A percentile compares a stretch with the other conserved stretches of the same genome.
Evolutionary conservation across 192 early-diverging fungal species (phyloP).

Genomic region (Mortierella alpina): DNA sequence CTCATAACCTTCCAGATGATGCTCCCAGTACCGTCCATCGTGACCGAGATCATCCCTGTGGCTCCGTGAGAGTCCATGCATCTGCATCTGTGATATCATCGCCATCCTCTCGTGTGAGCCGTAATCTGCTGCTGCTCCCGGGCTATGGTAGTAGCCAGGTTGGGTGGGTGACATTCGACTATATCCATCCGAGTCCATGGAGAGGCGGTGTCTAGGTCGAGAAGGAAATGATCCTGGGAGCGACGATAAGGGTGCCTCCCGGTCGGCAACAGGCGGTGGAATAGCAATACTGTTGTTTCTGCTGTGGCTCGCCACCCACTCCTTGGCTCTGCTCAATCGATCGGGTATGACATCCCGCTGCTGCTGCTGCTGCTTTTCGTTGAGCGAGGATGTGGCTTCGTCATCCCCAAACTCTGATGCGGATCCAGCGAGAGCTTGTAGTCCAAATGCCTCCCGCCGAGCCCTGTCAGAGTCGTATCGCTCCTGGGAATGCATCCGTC

Average conservation of each 20-base stretch:
- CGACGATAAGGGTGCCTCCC: slow-evolving; percentile 2
- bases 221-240: slow-evolving; percentile 21
- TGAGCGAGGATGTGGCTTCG: not conserved
- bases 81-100: slow-evolving; percentile 23
- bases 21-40: slow-evolving; percentile 35
- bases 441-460: slow-evolving; percentile 13
- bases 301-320: slow-evolving; percentile 45
- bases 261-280: slow-evolving; percentile 3
- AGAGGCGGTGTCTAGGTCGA: slow-evolving; percentile 4
- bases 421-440: not conserved
- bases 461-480: slow-evolving; percentile 19
- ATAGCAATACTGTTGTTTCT: slow-evolving; percentile 27
- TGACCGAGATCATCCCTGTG: slow-evolving; percentile 12
- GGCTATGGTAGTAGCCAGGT: slow-evolving; percentile 14
- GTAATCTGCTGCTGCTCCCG: slow-evolving; percentile 6
- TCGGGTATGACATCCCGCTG: slow-evolving; percentile 4
- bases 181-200: slow-evolving; percentile 38
- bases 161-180: slow-evolving; percentile 16
- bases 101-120: slow-evolving; percentile 29
- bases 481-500: slow-evolving; percentile 16
- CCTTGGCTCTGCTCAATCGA: slow-evolving; percentile 42
- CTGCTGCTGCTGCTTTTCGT: not conserved
- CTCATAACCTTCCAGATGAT: slow-evolving; percentile 31
- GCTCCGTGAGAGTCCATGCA: slow-evolving; percentile 6
- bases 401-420: slow-evolving; percentile 30